Evolutionary conservation across 306 rosid species (phyloP).

Genomic region (Vigna mungo): DNA sequence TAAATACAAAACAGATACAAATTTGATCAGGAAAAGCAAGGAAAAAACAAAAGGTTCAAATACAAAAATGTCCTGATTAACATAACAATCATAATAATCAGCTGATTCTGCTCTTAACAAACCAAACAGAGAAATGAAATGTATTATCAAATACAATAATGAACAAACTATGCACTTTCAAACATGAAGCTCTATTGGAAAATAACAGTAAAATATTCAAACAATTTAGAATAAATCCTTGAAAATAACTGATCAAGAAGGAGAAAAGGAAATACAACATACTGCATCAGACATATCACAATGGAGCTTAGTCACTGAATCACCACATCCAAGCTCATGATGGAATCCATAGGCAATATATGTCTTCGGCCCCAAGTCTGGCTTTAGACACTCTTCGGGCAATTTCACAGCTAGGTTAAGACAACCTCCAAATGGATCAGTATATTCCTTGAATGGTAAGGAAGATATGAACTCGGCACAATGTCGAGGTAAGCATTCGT

Average conservation of each 20-base stretch:
- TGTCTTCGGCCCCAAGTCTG: constrained; percentile 94
- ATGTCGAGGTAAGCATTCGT: constrained; percentile 83
- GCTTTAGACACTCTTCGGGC: constrained; percentile 48
- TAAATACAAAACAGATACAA: neutral
- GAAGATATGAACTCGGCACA: constrained; percentile 73
- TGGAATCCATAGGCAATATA: constrained; percentile 86
- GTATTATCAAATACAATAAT: no score
- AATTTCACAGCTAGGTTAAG: constrained; percentile 65
- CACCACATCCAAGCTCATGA: constrained; percentile 91
- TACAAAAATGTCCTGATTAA: neutral
- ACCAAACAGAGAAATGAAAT: neutral
- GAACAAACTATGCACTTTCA: neutral
- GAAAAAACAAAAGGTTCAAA: neutral
- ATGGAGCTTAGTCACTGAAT: constrained; percentile 92
- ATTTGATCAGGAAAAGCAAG: neutral
- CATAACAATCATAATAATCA: neutral
- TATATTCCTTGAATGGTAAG: constrained; percentile 79
- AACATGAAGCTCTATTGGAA: constrained; percentile 3
- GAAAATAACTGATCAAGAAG: neutral
- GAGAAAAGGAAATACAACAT: constrained; percentile 40
- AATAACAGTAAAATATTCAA: neutral
- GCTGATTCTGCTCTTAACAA: constrained; percentile 1
- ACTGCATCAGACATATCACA: constrained; percentile 96
- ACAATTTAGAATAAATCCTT: neutral
- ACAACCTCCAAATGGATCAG: constrained; percentile 64